Evolutionary conservation across 768 basidiomycete genomes (phyloP).

Genomic region (Lactarius sanguifluus): DNA sequence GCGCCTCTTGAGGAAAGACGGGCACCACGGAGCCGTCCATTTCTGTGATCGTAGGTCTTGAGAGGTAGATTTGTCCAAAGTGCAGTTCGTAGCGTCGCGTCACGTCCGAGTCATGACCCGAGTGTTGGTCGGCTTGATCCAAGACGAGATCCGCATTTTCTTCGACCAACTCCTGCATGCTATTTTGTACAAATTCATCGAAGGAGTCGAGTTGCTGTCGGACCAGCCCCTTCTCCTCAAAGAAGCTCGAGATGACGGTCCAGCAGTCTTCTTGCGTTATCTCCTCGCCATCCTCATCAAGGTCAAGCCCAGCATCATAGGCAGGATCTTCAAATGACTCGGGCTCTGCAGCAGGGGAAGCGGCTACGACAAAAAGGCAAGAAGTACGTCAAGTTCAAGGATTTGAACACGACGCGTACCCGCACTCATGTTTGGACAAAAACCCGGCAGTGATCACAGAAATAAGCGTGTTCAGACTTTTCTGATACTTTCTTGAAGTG

Average conservation of each 20-base stretch:
- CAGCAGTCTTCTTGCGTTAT: slow-evolving; percentile 94
- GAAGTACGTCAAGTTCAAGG: slow-evolving; percentile 16
- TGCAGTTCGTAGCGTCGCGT: slow-evolving; percentile 95
- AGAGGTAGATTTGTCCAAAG: slow-evolving; percentile 97
- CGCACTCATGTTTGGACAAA: slow-evolving; percentile 27
- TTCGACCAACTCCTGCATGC: slow-evolving; percentile 98
- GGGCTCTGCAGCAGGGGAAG: slow-evolving; percentile 25
- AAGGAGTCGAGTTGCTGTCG: slow-evolving; percentile 97
- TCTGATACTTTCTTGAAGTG: neutral
- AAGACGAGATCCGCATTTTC: slow-evolving; percentile 94
- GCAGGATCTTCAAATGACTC: slow-evolving; percentile 55
- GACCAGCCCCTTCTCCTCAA: slow-evolving; percentile 96
- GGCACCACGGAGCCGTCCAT: slow-evolving; percentile 92
- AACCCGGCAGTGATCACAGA: slow-evolving; percentile 29
- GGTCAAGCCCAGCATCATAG: slow-evolving; percentile 52
- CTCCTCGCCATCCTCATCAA: slow-evolving; percentile 63
- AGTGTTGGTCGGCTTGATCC: slow-evolving; percentile 95
- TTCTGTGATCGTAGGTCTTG: slow-evolving; percentile 91
- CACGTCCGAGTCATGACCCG: slow-evolving; percentile 76
- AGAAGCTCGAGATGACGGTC: slow-evolving; percentile 95
- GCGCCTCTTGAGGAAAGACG: slow-evolving; percentile 95
- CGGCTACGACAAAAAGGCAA: slow-evolving; percentile 27
- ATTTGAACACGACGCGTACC: slow-evolving; percentile 28
- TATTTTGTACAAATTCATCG: slow-evolving; percentile 98
- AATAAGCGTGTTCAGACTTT: slow-evolving; percentile 8